phyloP scores from a whole-genome alignment of 1,284 basidiomycete genomes.

The Ustilago loliicola region DNA sequence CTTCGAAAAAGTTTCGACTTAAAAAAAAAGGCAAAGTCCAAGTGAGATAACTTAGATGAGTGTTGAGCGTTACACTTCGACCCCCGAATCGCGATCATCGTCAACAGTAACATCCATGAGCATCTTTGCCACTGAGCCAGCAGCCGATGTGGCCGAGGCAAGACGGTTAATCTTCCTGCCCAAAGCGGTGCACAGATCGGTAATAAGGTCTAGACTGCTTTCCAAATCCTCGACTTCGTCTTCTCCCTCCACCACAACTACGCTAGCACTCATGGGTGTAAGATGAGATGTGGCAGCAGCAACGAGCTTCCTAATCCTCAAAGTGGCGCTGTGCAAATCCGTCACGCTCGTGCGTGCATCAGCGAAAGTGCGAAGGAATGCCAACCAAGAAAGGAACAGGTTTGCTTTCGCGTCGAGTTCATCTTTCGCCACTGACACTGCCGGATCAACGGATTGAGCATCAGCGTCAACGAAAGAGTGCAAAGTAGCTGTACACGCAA shows the following conservation, averaged over 20 bases:
- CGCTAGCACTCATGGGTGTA: not conserved
- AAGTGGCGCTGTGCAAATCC: constrained; percentile 22
- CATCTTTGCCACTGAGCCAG: constrained; percentile 8
- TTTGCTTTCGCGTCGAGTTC: constrained; percentile 52
- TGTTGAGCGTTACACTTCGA: constrained; percentile 21
- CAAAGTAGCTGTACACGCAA: constrained; percentile 25
- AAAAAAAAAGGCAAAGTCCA: too few relatives aligned
- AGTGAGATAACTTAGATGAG: too few relatives aligned
- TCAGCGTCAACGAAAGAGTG: constrained; percentile 24
- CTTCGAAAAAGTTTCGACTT: too few relatives aligned
- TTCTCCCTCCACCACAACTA: not conserved
- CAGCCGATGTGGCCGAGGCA: not conserved
- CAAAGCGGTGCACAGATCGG: constrained; percentile 38
- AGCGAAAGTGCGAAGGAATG: constrained; percentile 53
- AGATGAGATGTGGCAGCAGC: constrained; percentile 14
- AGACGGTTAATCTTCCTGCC: constrained; percentile 27
- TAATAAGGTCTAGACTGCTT: constrained; percentile 22
- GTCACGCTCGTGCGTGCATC: constrained; percentile 9
- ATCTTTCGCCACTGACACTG: constrained; percentile 12
- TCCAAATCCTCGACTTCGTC: constrained; percentile 20
- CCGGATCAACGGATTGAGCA: not conserved
- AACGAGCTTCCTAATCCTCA: constrained; percentile 31
- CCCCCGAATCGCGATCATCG: constrained; percentile 32
- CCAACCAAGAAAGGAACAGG: constrained; percentile 54
- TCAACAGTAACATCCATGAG: constrained; percentile 14